Evolutionary conservation across 305 asterid genomes (phyloP), one percentile per base, ranked within the genome.

Genomic region (Withania somnifera): DNA sequence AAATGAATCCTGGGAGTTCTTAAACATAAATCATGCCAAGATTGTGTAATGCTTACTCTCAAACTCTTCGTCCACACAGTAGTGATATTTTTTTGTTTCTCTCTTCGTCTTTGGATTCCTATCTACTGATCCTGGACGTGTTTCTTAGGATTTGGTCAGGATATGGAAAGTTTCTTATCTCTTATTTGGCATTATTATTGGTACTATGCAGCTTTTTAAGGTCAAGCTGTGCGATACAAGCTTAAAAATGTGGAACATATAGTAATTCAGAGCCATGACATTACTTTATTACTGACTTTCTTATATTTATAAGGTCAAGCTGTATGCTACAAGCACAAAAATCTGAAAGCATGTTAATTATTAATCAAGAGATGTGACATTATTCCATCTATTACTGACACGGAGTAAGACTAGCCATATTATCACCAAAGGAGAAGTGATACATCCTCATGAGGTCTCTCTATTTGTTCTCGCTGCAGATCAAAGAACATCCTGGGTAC

Each of bases 401-500:
- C 17, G 50, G 26, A 45, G 61, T 73, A 45, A 73, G 79, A 47
- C 17, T 26, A 47, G 17, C 17, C 11, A 10, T 50, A 26, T 7
- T 45, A 28, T 71, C 38, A 71, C 11, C 34, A 28, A 22, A 63
- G 24, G 83, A 34, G 78, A 42, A 63, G 84, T 82, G 75, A 45
- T 52, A 71, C 34, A 47, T 66, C 82, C 83, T 87, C 76, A 77
- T 79, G 81, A 80, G 81, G 63, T 67, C 80, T 73, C 30, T 76
- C 63, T 76, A n/a, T 42, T 83, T 87, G 84, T 88, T 20, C 20
- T 84, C 82, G 82, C 3, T 89, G 91, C 94, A 95, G 99, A 86
- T 93, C 80, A 94, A 92, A 85, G 97, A 92, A 68, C 85, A 89
- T 88, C 95, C 97, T 58, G 91, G 91, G 60, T 90, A 88, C 88